Percentiles rank a stretch among this genome's conserved stretches.
Evolutionary conservation across 768 basidiomycete species (phyloP).

Genomic region (Chiua virens): DNA sequence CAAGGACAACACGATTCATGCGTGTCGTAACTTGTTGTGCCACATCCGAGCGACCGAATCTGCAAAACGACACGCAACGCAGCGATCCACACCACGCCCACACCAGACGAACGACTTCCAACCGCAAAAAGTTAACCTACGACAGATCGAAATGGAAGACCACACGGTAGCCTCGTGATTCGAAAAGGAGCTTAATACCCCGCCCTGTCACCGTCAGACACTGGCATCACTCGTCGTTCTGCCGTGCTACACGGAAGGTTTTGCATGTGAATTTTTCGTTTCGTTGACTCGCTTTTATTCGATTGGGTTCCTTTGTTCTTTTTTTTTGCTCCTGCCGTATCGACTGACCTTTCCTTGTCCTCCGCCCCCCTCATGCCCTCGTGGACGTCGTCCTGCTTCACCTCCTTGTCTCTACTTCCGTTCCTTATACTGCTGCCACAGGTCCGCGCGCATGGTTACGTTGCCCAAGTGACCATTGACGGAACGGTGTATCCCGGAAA

Average conservation of each 20-base stretch:
- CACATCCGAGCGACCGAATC: neutral
- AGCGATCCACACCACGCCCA: neutral
- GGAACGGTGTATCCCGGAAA: slow-evolving; percentile 46
- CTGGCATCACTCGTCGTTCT: neutral
- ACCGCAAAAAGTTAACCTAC: no score
- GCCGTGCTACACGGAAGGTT: slow-evolving; percentile 5
- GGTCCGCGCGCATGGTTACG: slow-evolving; percentile 45
- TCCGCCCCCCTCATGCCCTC: slow-evolving; percentile 2
- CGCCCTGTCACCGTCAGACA: slow-evolving; percentile 10
- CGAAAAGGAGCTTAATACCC: slow-evolving; percentile 18
- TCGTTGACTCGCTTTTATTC: neutral
- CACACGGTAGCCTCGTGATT: slow-evolving; percentile 21
- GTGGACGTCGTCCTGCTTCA: neutral
- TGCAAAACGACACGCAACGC: neutral
- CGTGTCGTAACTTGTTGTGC: slow-evolving; percentile 8
- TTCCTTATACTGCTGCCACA: slow-evolving; percentile 12
- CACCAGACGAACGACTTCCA: no score
- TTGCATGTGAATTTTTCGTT: slow-evolving; percentile 1
- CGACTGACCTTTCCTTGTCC: neutral
- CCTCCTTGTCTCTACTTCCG: neutral
- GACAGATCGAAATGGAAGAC: slow-evolving; percentile 1
- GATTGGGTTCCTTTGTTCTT: neutral
- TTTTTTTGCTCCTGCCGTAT: neutral
- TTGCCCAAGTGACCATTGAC: slow-evolving; percentile 43
- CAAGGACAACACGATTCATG: neutral